Base-by-base conservation (phyloP, 2,329 filamentous ascomycete species). In the Diaporthe australafricana region DNA sequence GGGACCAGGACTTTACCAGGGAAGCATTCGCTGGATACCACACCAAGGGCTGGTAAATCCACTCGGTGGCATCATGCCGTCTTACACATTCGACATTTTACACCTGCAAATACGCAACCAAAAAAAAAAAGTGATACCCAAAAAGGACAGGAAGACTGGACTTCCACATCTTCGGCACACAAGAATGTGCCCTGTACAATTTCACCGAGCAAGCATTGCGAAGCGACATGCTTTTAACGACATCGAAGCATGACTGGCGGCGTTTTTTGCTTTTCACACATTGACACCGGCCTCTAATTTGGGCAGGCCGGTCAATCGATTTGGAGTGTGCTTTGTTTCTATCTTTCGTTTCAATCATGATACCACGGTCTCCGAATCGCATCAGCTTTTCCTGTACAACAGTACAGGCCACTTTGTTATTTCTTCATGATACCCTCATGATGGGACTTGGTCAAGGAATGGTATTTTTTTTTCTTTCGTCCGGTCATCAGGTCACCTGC, bases 1-100 rank as follows among this genome's bases (percentile, higher is more conserved):
- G 90, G 90, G 96, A 96, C 81, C 91, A 96, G 77, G 96, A 95
- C 82, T 95, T 97, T 78, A 91, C 93, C 78, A 91, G 92, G 80
- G 94, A 94, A 55, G 90, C 93, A n/a, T 84, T 87, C 65, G 90
- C 90, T 80, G 94, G 95, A 78, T 97, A 96, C 83, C 93, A 97
- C 80, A 88, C 92, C 75, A 93, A 94, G 81, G 94, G 94, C 78
- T 97, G 94, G 94, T 97, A 90, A 79, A 73, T 20, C n/a, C 35
- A 30, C 14, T 76, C 76, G 42, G 16, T 60, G 32, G 52, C 27
- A 20, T 25, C 48, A 56, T 32, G 22, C 53, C 62, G 40, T 48
- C 32, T n/a, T 35, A 42, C 50, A 68, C 27, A 68, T 17, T 27
- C 40, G 50, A 69, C 22, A 62, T 57, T 60, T 35, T 47, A 40